Percentiles rank a stretch among this genome's conserved stretches.
These are phyloP conservation scores for Irineochytrium annulatum DNA, from an alignment of 192 early-diverging fungal species.

Conservation along the genomic window DNA sequence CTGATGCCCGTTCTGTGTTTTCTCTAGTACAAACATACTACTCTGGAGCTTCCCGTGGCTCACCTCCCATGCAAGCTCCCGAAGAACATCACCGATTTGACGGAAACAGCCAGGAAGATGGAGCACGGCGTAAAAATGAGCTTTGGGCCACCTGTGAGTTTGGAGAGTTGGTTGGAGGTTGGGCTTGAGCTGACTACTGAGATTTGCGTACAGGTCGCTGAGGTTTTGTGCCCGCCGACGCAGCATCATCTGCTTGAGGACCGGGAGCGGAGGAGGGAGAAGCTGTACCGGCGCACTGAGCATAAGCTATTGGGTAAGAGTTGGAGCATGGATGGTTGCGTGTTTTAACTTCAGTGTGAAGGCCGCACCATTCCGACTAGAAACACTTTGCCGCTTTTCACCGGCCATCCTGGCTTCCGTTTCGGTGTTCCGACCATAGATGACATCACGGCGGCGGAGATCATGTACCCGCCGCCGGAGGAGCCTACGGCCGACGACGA, in stretches of 20 bases:
- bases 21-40: neutral
- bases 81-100: conserved; percentile 17
- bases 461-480: conserved; percentile 31
- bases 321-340: neutral
- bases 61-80: conserved; percentile 20
- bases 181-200: neutral
- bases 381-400: conserved; percentile 25
- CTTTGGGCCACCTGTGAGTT: conserved; percentile 15
- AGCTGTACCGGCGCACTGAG: conserved; percentile 31
- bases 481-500: conserved; percentile 17
- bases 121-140: conserved; percentile 16
- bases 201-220: conserved; percentile 15
- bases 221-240: conserved; percentile 26
- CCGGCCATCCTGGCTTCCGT: conserved; percentile 19
- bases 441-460: conserved; percentile 28
- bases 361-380: neutral
- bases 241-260: conserved; percentile 20
- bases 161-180: neutral
- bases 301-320: conserved; percentile 30
- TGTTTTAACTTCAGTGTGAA: neutral
- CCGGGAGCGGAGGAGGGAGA: conserved; percentile 24
- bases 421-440: conserved; percentile 34
- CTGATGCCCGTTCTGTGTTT: neutral
- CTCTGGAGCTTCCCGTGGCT: neutral
- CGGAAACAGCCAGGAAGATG: conserved; percentile 20